Conservation (phyloP, 306 rosid species). For the Cucurbita argyrosperma region DNA sequence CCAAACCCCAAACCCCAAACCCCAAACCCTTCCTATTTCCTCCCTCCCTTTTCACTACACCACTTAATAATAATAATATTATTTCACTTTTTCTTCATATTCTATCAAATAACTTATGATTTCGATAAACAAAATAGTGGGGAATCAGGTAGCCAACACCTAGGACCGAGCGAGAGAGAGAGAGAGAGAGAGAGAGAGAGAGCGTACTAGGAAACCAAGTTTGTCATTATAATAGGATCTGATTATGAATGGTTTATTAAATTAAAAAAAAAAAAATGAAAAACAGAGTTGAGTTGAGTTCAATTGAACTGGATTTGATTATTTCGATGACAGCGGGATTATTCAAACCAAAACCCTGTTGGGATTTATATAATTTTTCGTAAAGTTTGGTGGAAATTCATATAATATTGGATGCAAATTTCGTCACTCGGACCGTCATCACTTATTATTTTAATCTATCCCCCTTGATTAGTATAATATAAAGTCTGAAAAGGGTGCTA, state of each 20-base stretch:
- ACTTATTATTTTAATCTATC: not conserved
- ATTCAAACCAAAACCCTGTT: not conserved
- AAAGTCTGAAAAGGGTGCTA: not conserved
- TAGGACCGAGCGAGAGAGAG: too few relatives aligned
- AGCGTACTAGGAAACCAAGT: constrained; percentile 6
- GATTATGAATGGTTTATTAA: not conserved
- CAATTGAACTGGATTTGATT: not conserved
- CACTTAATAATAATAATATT: not conserved
- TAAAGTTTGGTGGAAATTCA: not conserved
- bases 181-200: not conserved
- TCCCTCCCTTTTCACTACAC: not conserved
- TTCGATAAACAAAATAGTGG: too few relatives aligned
- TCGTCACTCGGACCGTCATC: constrained; percentile 11
- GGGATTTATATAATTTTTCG: not conserved
- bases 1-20: constrained; percentile 26
- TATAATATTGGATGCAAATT: not conserved
- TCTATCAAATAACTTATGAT: too few relatives aligned
- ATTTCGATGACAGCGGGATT: constrained; percentile 1
- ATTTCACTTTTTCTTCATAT: too few relatives aligned
- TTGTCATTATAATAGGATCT: not conserved
- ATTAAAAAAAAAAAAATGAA: too few relatives aligned
- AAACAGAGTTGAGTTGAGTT: not conserved
- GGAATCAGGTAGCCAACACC: too few relatives aligned
- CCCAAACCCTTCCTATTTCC: constrained; percentile 9
- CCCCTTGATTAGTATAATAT: not conserved